phyloP scores from a whole-genome alignment of 2,329 filamentous ascomycete species.

The Ceratocystis lukuohia region DNA sequence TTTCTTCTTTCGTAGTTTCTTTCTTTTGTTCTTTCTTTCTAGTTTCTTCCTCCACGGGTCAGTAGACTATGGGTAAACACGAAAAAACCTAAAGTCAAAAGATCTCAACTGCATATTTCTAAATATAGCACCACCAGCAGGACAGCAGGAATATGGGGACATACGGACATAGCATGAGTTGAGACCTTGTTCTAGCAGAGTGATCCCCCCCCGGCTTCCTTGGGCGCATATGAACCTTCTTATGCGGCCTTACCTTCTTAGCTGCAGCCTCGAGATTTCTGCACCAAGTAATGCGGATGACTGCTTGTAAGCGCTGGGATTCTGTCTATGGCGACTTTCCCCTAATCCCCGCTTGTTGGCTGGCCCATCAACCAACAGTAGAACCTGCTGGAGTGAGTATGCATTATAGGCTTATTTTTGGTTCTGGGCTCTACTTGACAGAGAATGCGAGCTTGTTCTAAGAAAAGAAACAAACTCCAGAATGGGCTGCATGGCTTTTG shows the following conservation, averaged over 20 bases:
- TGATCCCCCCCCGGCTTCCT: not conserved
- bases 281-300: constrained; percentile 1
- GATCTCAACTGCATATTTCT: not conserved
- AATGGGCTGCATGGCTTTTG: not conserved
- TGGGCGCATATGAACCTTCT: not conserved
- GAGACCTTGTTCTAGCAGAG: not conserved
- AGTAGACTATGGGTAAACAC: not conserved
- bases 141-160: not conserved
- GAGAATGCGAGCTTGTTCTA: not conserved
- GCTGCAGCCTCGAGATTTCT: not conserved
- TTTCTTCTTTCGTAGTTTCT: not conserved
- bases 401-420: too few relatives aligned
- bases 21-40: not conserved
- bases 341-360: too few relatives aligned
- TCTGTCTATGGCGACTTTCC: not conserved
- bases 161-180: not conserved
- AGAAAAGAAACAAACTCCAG: not conserved
- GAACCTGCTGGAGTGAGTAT: too few relatives aligned
- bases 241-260: not conserved
- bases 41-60: not conserved
- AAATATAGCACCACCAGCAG: not conserved
- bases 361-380: too few relatives aligned
- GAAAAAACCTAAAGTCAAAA: not conserved
- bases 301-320: constrained; percentile 10
- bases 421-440: too few relatives aligned